A percentile compares a stretch with the other conserved stretches of the same genome.
Evolutionary conservation across 768 basidiomycete genomes (phyloP).

Genomic region (Suillus bovinus): DNA sequence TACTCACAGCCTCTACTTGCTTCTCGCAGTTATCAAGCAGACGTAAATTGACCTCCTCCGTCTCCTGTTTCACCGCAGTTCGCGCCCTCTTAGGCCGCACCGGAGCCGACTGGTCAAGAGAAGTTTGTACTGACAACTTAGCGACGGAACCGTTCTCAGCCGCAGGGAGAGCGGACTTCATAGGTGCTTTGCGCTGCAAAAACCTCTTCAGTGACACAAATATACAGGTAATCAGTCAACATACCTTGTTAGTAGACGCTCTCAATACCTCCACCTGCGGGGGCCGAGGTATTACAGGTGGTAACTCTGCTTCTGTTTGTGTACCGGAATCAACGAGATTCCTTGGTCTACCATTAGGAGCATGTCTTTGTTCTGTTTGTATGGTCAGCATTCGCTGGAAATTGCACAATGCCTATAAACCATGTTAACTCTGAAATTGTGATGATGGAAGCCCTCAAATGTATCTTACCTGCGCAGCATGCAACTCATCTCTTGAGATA

Average conservation of each 20-base stretch:
- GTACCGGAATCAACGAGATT: slow-evolving; percentile 23
- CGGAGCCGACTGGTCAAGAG: slow-evolving; percentile 23
- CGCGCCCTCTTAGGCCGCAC: slow-evolving; percentile 33
- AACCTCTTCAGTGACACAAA: slow-evolving; percentile 15
- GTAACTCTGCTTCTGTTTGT: slow-evolving; percentile 30
- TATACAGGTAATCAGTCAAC: background rate
- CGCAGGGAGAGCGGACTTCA: slow-evolving; percentile 18
- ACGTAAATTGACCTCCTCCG: slow-evolving; percentile 18
- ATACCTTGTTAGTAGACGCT: slow-evolving; percentile 24
- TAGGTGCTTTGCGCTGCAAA: slow-evolving; percentile 32
- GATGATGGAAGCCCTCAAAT: slow-evolving; percentile 8
- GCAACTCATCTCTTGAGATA: slow-evolving; percentile 49
- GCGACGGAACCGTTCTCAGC: slow-evolving; percentile 17
- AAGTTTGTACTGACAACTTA: slow-evolving; percentile 15
- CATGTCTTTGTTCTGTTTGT: slow-evolving; percentile 16
- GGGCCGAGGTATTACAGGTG: slow-evolving; percentile 9
- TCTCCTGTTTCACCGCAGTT: slow-evolving; percentile 28
- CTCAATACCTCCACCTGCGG: slow-evolving; percentile 22
- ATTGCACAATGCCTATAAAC: slow-evolving; percentile 41
- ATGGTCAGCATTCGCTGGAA: slow-evolving; percentile 28
- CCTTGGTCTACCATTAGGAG: slow-evolving; percentile 10
- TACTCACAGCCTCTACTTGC: slow-evolving; percentile 20
- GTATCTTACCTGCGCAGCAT: slow-evolving; percentile 55
- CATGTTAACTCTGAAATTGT: slow-evolving; percentile 13
- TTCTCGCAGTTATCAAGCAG: slow-evolving; percentile 7